Evolutionary conservation across 805 yeast genomes (phyloP), one percentile per base, ranked within the genome.

Genomic region (Helenozyma baotianmanensis): DNA sequence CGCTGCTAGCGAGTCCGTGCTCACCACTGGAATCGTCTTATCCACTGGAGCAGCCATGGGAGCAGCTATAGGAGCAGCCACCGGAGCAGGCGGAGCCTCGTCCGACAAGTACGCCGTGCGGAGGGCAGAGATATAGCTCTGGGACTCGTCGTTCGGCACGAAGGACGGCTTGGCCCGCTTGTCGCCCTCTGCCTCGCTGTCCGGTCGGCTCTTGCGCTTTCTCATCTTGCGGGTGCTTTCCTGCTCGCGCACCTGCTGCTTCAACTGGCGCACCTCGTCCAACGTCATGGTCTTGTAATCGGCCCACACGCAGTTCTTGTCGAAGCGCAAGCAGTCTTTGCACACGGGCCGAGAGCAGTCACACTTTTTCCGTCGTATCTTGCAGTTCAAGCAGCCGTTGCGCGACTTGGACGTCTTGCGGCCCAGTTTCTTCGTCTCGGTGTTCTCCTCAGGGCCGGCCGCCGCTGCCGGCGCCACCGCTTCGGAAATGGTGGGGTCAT

Each of bases 301-400:
- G 2, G 65, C 52, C 67, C 76, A 75, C 13, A 61, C 60, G 47
- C 81, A 75, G 29, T 63, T 56, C 42, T 74, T 66, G 8, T 56
- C 48, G 25, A 75, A 53, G 24, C 80, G 49, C 9, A 18, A 12
- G 40, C 81, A 75, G 43, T 70, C 78, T 1, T 70, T 62, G 47
- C 81, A 75, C 1, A 56, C 45, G 1, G 81, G 81, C 35, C 58
- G 60, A 6, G 37, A 40, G 43, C 74, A 78, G 41, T 73, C 70
- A 48, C 81, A 75, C 42, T 76, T 63, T 47, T 76, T 77, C 64
- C 79, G 80, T 26, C 87, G 58, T 23, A 74, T 62, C 47, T 80
- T 80, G 54, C 88, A 80, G 0, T 84, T 80, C 23, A 80, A 54
- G 51, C 88, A 80, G 1, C 87, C 86, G n/a, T 63, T 64, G 43